A percentile compares a stretch with the other conserved stretches of the same genome.
Conservation (phyloP, 73 alveolate species). For the Tetrahymena borealis region DNA sequence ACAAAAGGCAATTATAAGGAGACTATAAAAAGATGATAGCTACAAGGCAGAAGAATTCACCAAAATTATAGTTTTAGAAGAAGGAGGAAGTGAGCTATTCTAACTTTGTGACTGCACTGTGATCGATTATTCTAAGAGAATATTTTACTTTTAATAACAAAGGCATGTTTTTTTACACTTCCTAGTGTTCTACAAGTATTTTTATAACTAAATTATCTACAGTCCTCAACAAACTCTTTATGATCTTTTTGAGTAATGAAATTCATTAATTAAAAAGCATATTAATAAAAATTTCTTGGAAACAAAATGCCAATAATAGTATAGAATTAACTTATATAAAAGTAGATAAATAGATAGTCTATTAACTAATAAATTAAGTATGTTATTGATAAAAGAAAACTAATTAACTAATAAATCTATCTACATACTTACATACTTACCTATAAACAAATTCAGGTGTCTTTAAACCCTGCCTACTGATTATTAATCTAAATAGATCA, state of each 20-base stretch:
- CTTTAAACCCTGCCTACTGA: no score
- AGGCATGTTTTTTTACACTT: background rate
- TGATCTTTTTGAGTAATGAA: background rate
- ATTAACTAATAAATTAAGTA: no score
- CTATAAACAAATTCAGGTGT: no score
- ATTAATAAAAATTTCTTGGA: no score
- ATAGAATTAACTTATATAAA: no score
- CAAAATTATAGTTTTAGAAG: background rate
- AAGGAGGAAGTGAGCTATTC: background rate
- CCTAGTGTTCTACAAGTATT: background rate
- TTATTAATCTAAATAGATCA: no score
- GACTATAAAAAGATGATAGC: background rate
- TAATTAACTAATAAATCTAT: no score
- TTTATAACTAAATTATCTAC: background rate
- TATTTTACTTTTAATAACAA: background rate
- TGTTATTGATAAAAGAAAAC: no score
- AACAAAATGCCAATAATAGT: no score
- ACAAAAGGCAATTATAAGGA: background rate
- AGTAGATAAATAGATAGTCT: no score
- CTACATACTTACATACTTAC: no score
- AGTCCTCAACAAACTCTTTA: background rate
- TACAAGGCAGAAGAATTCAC: background rate
- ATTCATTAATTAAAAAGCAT: no score
- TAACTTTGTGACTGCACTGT: background rate
- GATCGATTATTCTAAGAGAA: background rate